These are phyloP conservation scores for Camellia japonica DNA, from an alignment of 148 eudicot genomes.

Conservation along the genomic window DNA sequence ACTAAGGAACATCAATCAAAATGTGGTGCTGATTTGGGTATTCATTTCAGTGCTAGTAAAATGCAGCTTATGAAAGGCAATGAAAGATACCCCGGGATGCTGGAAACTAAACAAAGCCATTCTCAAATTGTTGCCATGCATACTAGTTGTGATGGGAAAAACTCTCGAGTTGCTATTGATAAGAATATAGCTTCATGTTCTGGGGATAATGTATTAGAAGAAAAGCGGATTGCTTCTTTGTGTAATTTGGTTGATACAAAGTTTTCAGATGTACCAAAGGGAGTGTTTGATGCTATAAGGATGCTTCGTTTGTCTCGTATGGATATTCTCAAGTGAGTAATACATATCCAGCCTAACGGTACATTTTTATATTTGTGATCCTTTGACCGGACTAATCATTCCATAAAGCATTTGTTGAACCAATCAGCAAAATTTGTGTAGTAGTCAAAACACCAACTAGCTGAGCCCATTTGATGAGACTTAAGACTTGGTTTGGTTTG, in stretches of 20 bases:
- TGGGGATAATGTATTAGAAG: constrained; percentile 10
- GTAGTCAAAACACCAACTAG: background rate
- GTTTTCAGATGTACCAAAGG: constrained; percentile 24
- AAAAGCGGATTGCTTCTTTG: background rate
- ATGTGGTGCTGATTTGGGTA: background rate
- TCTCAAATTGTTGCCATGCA: constrained; percentile 1
- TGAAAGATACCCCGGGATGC: background rate
- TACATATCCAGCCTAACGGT: background rate
- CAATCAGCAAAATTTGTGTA: background rate
- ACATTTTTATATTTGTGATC: background rate
- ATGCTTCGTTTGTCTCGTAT: constrained; percentile 54
- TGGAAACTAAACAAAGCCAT: background rate
- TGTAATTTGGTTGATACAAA: constrained; percentile 8
- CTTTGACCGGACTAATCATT: background rate
- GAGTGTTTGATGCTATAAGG: constrained; percentile 47
- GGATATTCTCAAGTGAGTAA: constrained; percentile 55
- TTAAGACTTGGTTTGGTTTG: background rate
- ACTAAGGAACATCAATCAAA: constrained; percentile 6
- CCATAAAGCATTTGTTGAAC: background rate
- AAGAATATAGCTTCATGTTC: constrained; percentile 14
- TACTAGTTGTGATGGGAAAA: background rate
- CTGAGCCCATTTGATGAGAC: background rate
- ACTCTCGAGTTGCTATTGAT: background rate
- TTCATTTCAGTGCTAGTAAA: background rate
- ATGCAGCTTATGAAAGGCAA: background rate